Evolutionary conservation across 2,329 filamentous ascomycete species (phyloP).

Genomic region (Chrysoporthe cubensis): DNA sequence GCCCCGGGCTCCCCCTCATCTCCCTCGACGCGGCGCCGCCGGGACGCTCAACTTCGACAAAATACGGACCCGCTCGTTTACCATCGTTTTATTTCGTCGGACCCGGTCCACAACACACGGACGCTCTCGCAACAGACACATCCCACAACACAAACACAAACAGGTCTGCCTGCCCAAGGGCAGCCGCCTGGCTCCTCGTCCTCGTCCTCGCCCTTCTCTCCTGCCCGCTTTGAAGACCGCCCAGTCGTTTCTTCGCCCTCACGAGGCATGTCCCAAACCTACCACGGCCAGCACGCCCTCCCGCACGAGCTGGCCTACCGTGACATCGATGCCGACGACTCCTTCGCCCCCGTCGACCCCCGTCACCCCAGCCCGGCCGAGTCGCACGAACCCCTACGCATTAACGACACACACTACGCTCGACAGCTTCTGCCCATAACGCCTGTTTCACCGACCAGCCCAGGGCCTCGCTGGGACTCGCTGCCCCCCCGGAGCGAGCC

Average conservation of each 20-base stretch:
- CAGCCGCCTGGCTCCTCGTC: constrained; percentile 18
- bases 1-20: constrained; percentile 14
- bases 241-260: constrained; percentile 5
- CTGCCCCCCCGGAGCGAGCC: constrained; percentile 14
- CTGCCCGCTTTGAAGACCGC: background rate
- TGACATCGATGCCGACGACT: constrained; percentile 9
- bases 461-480: constrained; percentile 27
- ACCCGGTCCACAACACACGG: constrained; percentile 21
- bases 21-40: constrained; percentile 27
- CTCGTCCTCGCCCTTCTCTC: constrained; percentile 8
- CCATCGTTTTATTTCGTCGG: constrained; percentile 27
- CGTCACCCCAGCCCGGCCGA: constrained; percentile 10
- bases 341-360: constrained; percentile 1
- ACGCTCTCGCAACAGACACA: constrained; percentile 12
- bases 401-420: constrained; percentile 27
- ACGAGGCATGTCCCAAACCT: constrained; percentile 6
- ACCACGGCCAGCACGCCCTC: background rate
- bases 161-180: constrained; percentile 13
- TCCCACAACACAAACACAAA: constrained; percentile 7
- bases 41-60: constrained; percentile 24
- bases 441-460: constrained; percentile 18
- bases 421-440: constrained; percentile 26
- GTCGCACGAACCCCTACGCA: constrained; percentile 13
- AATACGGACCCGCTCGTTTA: constrained; percentile 28
- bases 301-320: constrained; percentile 2